Evolutionary conservation across 2,329 filamentous ascomycete genomes (phyloP).

Genomic region (Cladophialophora immunda): DNA sequence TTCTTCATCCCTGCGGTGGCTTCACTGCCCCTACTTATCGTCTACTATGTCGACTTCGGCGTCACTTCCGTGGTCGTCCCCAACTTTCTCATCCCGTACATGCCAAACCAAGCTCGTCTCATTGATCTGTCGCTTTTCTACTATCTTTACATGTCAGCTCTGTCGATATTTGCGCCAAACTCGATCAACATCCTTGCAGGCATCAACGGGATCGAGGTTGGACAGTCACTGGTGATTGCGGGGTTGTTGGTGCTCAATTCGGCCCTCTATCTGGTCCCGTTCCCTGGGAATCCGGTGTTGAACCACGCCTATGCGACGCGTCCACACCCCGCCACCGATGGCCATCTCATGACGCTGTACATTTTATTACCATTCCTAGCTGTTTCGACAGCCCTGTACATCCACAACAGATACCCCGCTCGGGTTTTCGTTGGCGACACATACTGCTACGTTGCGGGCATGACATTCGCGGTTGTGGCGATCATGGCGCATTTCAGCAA

Average conservation of each 20-base stretch:
- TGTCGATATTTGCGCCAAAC: slow-evolving; percentile 98
- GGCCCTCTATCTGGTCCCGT: slow-evolving; percentile 77
- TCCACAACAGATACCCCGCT: slow-evolving; percentile 95
- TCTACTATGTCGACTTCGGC: slow-evolving; percentile 98
- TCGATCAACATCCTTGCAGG: slow-evolving; percentile 99
- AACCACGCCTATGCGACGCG: slow-evolving; percentile 65
- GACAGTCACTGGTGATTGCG: slow-evolving; percentile 91
- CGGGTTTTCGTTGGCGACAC: slow-evolving; percentile 97
- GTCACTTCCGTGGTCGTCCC: slow-evolving; percentile 96
- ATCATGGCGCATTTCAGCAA: slow-evolving; percentile 99
- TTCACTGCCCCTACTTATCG: slow-evolving; percentile 88
- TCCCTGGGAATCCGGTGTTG: slow-evolving; percentile 48
- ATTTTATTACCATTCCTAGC: slow-evolving; percentile 93
- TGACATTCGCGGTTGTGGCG: slow-evolving; percentile 97
- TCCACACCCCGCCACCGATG: slow-evolving; percentile 92
- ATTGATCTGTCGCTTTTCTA: slow-evolving; percentile 84
- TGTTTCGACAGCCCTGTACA: slow-evolving; percentile 84
- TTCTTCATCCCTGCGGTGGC: slow-evolving; percentile 96
- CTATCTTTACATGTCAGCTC: slow-evolving; percentile 95
- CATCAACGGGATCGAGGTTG: slow-evolving; percentile 98
- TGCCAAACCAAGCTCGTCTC: slow-evolving; percentile 70
- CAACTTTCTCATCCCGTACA: slow-evolving; percentile 80
- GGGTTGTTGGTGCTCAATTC: slow-evolving; percentile 86
- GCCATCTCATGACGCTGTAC: slow-evolving; percentile 94
- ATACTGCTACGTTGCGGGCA: slow-evolving; percentile 99